Evolutionary conservation across 768 basidiomycete species (phyloP).

Genomic region (Coprinopsis marcescibilis): DNA sequence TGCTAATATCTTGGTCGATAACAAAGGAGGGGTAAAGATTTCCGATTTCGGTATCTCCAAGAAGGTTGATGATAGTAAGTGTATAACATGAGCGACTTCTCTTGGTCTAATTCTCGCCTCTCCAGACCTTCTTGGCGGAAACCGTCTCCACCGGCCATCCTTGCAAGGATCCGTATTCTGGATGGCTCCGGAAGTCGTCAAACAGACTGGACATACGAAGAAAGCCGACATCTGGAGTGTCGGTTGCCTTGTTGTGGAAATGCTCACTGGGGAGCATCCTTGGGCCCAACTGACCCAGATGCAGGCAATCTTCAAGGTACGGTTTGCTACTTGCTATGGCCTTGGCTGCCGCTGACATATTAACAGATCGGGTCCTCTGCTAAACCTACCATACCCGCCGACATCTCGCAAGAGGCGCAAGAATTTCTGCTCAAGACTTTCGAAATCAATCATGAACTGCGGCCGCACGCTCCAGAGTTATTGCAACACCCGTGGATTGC

Average conservation of each 20-base stretch:
- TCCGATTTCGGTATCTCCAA: conserved; percentile 97
- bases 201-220: conserved; percentile 85
- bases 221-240: conserved; percentile 98
- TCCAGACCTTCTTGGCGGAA: conserved; percentile 45
- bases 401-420: conserved; percentile 85
- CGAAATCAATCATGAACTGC: conserved; percentile 72
- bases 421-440: conserved; percentile 86
- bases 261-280: conserved; percentile 94
- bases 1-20: conserved; percentile 96
- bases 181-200: conserved; percentile 99
- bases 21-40: conserved; percentile 96
- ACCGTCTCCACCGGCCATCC: conserved; percentile 82
- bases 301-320: conserved; percentile 97
- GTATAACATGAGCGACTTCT: background rate
- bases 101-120: background rate
- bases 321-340: background rate
- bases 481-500: conserved; percentile 69
- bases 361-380: conserved; percentile 85
- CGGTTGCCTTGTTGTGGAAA: conserved; percentile 91
- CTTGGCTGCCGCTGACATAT: background rate
- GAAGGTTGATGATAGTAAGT: conserved; percentile 93
- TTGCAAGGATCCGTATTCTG: conserved; percentile 98
- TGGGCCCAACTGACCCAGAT: conserved; percentile 96
- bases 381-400: conserved; percentile 82
- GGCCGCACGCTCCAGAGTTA: conserved; percentile 75